Conservation (phyloP, 176 grass and related monocot species). For the Triticum timopheevii region DNA sequence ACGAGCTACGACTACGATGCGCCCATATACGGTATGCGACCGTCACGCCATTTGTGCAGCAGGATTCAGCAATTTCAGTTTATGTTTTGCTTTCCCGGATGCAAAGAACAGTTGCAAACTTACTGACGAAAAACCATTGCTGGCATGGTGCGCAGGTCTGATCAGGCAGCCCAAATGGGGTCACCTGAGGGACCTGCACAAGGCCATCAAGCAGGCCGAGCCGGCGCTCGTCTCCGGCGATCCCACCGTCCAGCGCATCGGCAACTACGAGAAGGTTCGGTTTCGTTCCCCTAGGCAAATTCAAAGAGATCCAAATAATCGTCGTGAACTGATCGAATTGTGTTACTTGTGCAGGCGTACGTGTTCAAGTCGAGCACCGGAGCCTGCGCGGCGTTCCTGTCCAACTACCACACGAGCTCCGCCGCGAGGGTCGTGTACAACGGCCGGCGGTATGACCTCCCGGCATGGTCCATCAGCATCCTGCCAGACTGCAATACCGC, state of each 20-base stretch:
- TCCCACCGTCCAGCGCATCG: slow-evolving; percentile 61
- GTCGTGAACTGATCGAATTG: background rate
- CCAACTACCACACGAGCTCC: slow-evolving; percentile 65
- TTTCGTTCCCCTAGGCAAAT: background rate
- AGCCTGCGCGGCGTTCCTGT: slow-evolving; percentile 87
- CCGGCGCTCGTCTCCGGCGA: slow-evolving; percentile 67
- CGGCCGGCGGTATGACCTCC: slow-evolving; percentile 59
- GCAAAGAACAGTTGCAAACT: background rate
- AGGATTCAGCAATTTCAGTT: background rate
- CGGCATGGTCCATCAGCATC: slow-evolving; percentile 93
- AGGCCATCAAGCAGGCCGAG: slow-evolving; percentile 93
- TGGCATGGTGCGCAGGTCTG: slow-evolving; percentile 44
- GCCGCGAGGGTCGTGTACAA: slow-evolving; percentile 52
- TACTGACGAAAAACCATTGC: background rate
- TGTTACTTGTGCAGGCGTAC: slow-evolving; percentile 51
- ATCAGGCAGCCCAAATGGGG: slow-evolving; percentile 89
- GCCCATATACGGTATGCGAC: slow-evolving; percentile 69
- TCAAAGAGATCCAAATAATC: background rate
- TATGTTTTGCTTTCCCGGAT: background rate
- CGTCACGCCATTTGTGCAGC: no score
- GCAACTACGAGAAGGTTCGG: slow-evolving; percentile 62
- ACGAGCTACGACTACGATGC: slow-evolving; percentile 98
- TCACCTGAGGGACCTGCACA: slow-evolving; percentile 90
- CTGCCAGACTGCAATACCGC: slow-evolving; percentile 89
- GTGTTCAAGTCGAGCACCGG: slow-evolving; percentile 69